Conservation (phyloP, 148 eudicot genomes). For the Fagopyrum esculentum region DNA sequence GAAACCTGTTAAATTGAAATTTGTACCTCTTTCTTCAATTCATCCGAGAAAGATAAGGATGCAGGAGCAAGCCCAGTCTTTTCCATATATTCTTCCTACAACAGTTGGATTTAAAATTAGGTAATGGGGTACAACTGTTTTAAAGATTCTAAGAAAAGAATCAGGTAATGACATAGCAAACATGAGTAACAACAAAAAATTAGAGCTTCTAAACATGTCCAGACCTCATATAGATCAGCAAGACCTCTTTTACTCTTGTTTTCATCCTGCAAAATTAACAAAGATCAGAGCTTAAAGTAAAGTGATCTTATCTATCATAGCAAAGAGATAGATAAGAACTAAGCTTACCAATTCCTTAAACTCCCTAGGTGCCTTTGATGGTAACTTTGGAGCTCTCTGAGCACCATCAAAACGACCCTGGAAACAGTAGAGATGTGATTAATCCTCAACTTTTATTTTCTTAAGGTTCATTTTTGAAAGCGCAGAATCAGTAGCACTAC, state of each 20-base stretch:
- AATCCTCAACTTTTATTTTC: neutral
- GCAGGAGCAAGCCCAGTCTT: constrained; percentile 70
- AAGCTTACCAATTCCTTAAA: constrained; percentile 61
- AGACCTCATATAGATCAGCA: constrained; percentile 86
- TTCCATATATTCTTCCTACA: constrained; percentile 92
- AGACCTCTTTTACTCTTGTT: constrained; percentile 93
- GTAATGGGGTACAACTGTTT: neutral
- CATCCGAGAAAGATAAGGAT: constrained; percentile 62
- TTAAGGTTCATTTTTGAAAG: neutral
- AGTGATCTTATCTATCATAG: neutral
- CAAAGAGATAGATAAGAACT: neutral
- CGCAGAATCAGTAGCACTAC: constrained; percentile 22
- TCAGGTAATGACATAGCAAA: neutral
- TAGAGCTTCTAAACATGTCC: constrained; percentile 7
- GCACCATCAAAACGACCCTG: constrained; percentile 85
- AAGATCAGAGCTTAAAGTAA: neutral
- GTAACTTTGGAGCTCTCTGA: constrained; percentile 61
- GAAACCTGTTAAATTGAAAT: neutral
- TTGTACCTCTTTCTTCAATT: constrained; percentile 76
- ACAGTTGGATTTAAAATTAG: constrained; percentile 3
- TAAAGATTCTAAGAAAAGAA: neutral
- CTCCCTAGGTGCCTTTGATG: constrained; percentile 63
- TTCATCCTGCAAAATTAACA: constrained; percentile 62
- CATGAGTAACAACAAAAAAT: neutral
- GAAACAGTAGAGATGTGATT: constrained; percentile 11